Percentiles rank a stretch among this genome's conserved stretches.
Conservation (phyloP, 1,284 basidiomycete genomes). For the Cutaneotrichosporon sp. region DNA sequence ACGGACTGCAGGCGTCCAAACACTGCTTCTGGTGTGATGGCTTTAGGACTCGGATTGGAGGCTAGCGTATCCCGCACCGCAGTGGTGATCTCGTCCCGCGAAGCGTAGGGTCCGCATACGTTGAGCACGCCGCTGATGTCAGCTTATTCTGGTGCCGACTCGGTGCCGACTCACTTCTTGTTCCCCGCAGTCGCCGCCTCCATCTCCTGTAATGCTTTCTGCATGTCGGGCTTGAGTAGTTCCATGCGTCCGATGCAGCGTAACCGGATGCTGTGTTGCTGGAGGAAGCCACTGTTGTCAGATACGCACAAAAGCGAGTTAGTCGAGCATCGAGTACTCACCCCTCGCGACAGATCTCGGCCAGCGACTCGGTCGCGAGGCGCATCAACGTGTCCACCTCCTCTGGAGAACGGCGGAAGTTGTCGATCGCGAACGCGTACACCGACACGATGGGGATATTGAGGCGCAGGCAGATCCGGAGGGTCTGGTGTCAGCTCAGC, state of each 20-base stretch:
- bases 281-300: constrained; percentile 65
- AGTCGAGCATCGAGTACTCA: constrained; percentile 50
- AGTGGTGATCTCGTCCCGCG: constrained; percentile 84
- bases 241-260: constrained; percentile 75
- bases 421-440: constrained; percentile 96
- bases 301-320: neutral
- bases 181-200: constrained; percentile 78
- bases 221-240: constrained; percentile 75
- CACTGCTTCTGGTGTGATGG: constrained; percentile 17
- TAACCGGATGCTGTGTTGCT: constrained; percentile 78
- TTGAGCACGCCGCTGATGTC: constrained; percentile 77
- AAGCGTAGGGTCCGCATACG: constrained; percentile 90
- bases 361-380: constrained; percentile 75
- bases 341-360: constrained; percentile 81
- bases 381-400: constrained; percentile 88
- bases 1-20: constrained; percentile 18
- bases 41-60: neutral
- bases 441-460: constrained; percentile 79
- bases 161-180: constrained; percentile 58
- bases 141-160: constrained; percentile 27
- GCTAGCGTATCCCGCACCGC: constrained; percentile 65
- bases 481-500: constrained; percentile 58
- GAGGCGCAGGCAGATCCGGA: constrained; percentile 77
- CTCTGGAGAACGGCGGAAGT: constrained; percentile 82
- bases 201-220: constrained; percentile 67